Evolutionary conservation across 2,329 filamentous ascomycete genomes (phyloP), one percentile per base, ranked within the genome.

Genomic region (Camillea tinctor): DNA sequence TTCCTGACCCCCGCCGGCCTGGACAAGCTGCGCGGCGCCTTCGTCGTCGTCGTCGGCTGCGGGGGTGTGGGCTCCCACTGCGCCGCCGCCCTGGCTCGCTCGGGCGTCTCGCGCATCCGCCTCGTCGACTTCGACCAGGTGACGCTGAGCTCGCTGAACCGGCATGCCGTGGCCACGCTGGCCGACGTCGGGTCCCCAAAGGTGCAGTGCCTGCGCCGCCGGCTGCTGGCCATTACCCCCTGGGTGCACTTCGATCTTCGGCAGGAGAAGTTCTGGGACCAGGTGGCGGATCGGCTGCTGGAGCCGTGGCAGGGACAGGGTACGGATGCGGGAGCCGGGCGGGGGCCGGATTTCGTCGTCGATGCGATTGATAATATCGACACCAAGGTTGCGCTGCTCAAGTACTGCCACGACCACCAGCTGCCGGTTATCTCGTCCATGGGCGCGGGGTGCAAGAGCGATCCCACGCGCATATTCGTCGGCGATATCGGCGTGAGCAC

Each of bases 331-430:
- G 79, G 78, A 50, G 80, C 76, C 4, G 86, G 80, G 17, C 84
- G 83, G 71, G 82, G 82, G 68, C 93, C 93, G 1, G 89, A 94
- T 69, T 99, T 89, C 71, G 87, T 99, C n/a, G 86, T 99, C 40
- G 95, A 99, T 76, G 96, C 94, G 21, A 99, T 99, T 66, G 95
- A 99, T 76, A 98, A 99, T 72, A 98, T 99, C 64, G 92, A 97
- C 55, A 96, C 92, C 57, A 99, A 99, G 78, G 94, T 99, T 2
- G 90, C 89, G 19, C 79, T 99, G 57, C 81, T 99, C 49, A 88
- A 92, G 69, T 96, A 96, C 77, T 99, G 95, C 77, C 83, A 93
- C 72, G 84, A 88, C 62, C 84, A 92, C 71, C 81, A 83, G 1
- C 80, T 98, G 23, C 89, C 87, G 0, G 92, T 99, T 24, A 93